phyloP scores from a whole-genome alignment of 495 filamentous ascomycete genomes.

The Chaetomidium leptoderma region DNA sequence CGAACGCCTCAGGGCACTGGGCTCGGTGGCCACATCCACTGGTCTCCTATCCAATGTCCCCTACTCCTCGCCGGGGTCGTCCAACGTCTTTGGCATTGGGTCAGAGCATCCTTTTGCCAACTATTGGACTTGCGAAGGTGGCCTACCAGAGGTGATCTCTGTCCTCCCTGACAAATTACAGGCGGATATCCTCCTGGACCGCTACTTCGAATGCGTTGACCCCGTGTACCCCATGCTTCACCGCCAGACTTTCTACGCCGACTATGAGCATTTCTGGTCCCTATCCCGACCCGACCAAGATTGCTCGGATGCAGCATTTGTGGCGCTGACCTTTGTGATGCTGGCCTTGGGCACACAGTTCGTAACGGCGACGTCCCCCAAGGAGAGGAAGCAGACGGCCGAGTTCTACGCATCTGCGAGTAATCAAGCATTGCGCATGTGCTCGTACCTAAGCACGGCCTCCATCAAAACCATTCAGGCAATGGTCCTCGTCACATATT shows the following conservation, averaged over 20 bases:
- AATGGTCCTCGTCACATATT: slow-evolving; percentile 71
- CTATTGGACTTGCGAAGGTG: slow-evolving; percentile 72
- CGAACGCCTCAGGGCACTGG: slow-evolving; percentile 34
- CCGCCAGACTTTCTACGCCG: slow-evolving; percentile 59
- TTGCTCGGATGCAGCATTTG: slow-evolving; percentile 53
- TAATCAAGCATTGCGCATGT: slow-evolving; percentile 64
- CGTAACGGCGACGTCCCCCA: slow-evolving; percentile 51
- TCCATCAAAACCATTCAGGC: slow-evolving; percentile 64
- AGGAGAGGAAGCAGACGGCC: slow-evolving; percentile 60
- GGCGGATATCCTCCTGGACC: slow-evolving; percentile 62
- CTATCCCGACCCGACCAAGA: slow-evolving; percentile 47
- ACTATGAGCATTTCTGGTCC: slow-evolving; percentile 69
- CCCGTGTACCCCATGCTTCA: slow-evolving; percentile 71
- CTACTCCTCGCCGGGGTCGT: slow-evolving; percentile 56
- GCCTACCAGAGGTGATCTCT: slow-evolving; percentile 63
- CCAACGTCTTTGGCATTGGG: slow-evolving; percentile 65
- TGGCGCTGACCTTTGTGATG: slow-evolving; percentile 64
- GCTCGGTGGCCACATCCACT: slow-evolving; percentile 46
- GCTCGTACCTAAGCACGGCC: slow-evolving; percentile 63
- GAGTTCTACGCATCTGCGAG: slow-evolving; percentile 73
- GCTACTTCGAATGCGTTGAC: slow-evolving; percentile 71
- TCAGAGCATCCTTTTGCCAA: slow-evolving; percentile 67
- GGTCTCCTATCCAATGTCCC: slow-evolving; percentile 65
- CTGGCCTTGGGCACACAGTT: slow-evolving; percentile 71
- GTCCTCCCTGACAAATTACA: slow-evolving; percentile 67